These are phyloP conservation scores for Tricladium varicosporioides DNA, from an alignment of 2,329 filamentous ascomycete species.

Conservation along the genomic window DNA sequence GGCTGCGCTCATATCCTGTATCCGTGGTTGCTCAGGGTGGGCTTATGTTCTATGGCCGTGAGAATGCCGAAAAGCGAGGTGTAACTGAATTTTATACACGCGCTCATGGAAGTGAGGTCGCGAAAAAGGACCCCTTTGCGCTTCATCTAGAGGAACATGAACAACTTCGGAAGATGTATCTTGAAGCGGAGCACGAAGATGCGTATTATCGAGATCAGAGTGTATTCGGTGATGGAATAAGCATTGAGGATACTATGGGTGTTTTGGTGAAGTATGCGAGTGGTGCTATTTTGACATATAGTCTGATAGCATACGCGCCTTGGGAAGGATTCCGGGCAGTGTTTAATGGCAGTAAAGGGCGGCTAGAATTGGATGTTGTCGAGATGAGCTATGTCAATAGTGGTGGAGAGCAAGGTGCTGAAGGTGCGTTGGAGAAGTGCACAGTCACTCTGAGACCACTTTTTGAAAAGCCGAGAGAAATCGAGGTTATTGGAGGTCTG, in stretches of 20 bases:
- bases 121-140: constrained; percentile 56
- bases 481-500: constrained; percentile 49
- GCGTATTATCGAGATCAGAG: constrained; percentile 60
- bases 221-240: constrained; percentile 62
- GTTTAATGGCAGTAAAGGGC: constrained; percentile 57
- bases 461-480: constrained; percentile 55
- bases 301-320: constrained; percentile 57
- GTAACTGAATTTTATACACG: constrained; percentile 50
- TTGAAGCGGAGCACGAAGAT: constrained; percentile 63
- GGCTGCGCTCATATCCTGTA: constrained; percentile 53
- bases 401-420: constrained; percentile 54
- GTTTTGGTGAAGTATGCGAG: constrained; percentile 56
- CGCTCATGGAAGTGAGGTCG: constrained; percentile 48
- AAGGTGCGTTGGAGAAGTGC: constrained; percentile 51
- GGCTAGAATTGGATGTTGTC: constrained; percentile 60
- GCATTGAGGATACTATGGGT: constrained; percentile 63
- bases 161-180: constrained; percentile 57
- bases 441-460: constrained; percentile 50
- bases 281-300: constrained; percentile 58
- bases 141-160: constrained; percentile 51
- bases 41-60: constrained; percentile 58
- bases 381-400: constrained; percentile 62
- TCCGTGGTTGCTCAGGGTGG: constrained; percentile 59
- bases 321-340: constrained; percentile 59
- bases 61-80: constrained; percentile 58